Percentiles rank a stretch among this genome's conserved stretches.
Conservation (phyloP, 1,139 yeast species). For the Debaryomyces coudertii region DNA sequence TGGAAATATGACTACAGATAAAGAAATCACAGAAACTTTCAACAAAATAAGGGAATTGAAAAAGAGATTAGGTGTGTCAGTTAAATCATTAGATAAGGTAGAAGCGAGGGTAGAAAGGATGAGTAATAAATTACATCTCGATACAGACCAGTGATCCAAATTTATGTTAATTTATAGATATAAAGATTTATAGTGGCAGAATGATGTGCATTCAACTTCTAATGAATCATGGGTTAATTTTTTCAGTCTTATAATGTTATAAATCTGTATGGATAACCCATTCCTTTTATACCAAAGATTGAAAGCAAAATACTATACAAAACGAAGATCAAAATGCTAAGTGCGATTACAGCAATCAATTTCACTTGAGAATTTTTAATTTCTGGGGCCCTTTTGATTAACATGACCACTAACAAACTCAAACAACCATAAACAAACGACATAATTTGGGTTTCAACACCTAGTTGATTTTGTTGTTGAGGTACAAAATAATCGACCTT, state of each 20-base stretch:
- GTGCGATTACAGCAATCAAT: slow-evolving; percentile 44
- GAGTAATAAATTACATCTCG: slow-evolving; percentile 9
- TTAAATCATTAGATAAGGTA: slow-evolving; percentile 35
- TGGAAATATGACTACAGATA: slow-evolving; percentile 21
- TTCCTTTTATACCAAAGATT: slow-evolving; percentile 59
- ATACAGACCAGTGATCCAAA: neutral
- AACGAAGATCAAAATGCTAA: slow-evolving; percentile 46
- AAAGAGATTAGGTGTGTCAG: slow-evolving; percentile 35
- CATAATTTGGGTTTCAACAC: slow-evolving; percentile 78
- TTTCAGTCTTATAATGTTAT: slow-evolving; percentile 20
- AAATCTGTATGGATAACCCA: slow-evolving; percentile 63
- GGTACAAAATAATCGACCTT: slow-evolving; percentile 60
- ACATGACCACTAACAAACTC: slow-evolving; percentile 50
- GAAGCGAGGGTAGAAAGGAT: slow-evolving; percentile 33
- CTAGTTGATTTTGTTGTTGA: slow-evolving; percentile 77
- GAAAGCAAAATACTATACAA: slow-evolving; percentile 57
- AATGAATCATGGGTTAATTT: slow-evolving; percentile 2
- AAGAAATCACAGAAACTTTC: slow-evolving; percentile 31
- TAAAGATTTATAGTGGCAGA: slow-evolving; percentile 17
- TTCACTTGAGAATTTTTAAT: slow-evolving; percentile 45
- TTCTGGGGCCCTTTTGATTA: slow-evolving; percentile 53
- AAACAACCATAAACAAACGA: slow-evolving; percentile 64
- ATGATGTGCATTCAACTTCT: neutral
- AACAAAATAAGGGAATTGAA: slow-evolving; percentile 37
- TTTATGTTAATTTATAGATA: neutral